Percentiles rank a stretch among this genome's conserved stretches.
Conservation (phyloP, 495 filamentous ascomycete species). For the Choiromyces venosus region DNA sequence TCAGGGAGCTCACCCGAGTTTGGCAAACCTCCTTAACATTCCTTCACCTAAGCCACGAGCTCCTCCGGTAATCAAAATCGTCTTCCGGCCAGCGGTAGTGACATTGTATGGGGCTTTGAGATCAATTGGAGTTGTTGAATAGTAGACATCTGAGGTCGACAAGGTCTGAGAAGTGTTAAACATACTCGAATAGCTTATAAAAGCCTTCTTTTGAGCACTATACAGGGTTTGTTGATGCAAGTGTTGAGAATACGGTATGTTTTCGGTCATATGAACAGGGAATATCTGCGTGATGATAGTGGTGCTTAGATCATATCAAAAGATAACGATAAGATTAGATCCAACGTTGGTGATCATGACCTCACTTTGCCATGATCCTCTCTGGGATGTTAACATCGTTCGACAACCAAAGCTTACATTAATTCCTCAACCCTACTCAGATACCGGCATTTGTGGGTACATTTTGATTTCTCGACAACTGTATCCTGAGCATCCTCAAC, state of each 20-base stretch:
- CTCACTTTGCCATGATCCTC: neutral
- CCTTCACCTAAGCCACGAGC: slow-evolving; percentile 50
- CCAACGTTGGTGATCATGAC: neutral
- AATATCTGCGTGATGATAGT: neutral
- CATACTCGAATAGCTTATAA: slow-evolving; percentile 3
- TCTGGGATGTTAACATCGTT: neutral
- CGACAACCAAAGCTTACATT: neutral
- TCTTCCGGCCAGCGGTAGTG: slow-evolving; percentile 40
- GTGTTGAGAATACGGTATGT: no score
- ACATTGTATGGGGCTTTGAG: slow-evolving; percentile 18
- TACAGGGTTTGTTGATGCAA: neutral
- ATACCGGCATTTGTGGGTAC: neutral
- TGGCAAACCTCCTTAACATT: slow-evolving; percentile 47
- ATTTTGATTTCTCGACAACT: neutral
- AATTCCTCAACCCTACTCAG: neutral
- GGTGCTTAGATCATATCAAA: neutral
- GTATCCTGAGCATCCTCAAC: neutral
- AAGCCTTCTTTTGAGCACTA: neutral
- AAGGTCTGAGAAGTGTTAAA: neutral
- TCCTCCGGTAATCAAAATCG: slow-evolving; percentile 52
- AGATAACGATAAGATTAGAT: neutral
- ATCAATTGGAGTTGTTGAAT: slow-evolving; percentile 26
- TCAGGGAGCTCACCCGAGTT: slow-evolving; percentile 22
- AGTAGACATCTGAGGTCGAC: slow-evolving; percentile 18
- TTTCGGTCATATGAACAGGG: neutral